These are phyloP conservation scores for Magnolia officinalis DNA, from an alignment of 164 flowering plant species.

Conservation along the genomic window DNA sequence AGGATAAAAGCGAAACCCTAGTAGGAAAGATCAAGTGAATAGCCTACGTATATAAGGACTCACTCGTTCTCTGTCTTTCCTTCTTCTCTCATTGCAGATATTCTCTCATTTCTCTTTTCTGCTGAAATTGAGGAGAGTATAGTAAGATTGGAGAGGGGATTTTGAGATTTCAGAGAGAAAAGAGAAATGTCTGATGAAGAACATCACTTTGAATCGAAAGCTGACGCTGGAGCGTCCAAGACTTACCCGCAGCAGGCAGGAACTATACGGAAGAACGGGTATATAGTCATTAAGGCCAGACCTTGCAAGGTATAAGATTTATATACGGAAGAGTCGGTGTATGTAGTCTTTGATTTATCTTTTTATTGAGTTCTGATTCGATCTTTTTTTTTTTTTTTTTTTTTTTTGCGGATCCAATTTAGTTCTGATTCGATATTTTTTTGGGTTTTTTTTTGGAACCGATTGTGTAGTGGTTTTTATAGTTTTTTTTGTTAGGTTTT, in stretches of 20 bases:
- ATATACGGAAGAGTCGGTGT: too few species aligned
- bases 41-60: background rate
- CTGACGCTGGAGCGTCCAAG: slow-evolving; percentile 66
- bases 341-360: background rate
- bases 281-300: slow-evolving; percentile 28
- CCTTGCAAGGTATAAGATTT: slow-evolving; percentile 24
- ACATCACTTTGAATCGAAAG: slow-evolving; percentile 63
- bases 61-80: background rate
- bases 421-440: too few species aligned
- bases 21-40: background rate
- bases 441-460: too few species aligned
- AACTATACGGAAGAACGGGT: slow-evolving; percentile 38
- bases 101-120: background rate
- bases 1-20: too few species aligned
- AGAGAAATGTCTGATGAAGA: slow-evolving; percentile 66
- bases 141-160: background rate
- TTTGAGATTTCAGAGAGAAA: background rate
- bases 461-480: too few species aligned
- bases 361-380: background rate
- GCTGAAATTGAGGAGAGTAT: background rate
- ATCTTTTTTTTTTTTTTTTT: too few species aligned
- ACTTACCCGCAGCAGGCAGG: slow-evolving; percentile 58
- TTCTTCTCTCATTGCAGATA: background rate
- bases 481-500: too few species aligned
- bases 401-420: too few species aligned